A percentile compares a stretch with the other conserved stretches of the same genome.
Evolutionary conservation across 139 green algal species (phyloP).

Genomic region (Nannochloris sp.): DNA sequence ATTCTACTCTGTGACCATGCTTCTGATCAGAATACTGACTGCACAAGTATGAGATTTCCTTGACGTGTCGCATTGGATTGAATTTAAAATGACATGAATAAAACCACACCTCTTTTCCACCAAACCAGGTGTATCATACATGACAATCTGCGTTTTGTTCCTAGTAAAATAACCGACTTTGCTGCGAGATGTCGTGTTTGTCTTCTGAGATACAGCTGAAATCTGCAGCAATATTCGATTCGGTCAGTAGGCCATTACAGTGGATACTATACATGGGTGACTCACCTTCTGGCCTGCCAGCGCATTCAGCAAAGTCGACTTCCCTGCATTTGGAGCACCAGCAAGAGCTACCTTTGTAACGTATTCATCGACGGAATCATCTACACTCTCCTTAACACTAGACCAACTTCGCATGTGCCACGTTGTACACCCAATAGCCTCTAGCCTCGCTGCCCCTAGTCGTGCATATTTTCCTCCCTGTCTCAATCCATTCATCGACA

Average conservation of each 20-base stretch:
- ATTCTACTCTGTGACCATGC: constrained; percentile 38
- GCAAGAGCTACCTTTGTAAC: constrained; percentile 51
- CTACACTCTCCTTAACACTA: too few species aligned
- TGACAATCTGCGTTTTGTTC: constrained; percentile 33
- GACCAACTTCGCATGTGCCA: too few species aligned
- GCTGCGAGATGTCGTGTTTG: constrained; percentile 60
- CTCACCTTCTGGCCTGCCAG: constrained; percentile 49
- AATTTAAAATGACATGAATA: constrained; percentile 4
- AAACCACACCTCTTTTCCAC: constrained; percentile 28
- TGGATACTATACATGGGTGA: not conserved
- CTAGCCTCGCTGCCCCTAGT: too few species aligned
- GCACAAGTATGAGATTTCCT: not conserved
- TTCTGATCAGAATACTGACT: constrained; percentile 3
- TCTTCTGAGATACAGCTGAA: constrained; percentile 70
- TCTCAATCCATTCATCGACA: too few species aligned
- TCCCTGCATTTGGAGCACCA: constrained; percentile 76
- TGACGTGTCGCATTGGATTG: not conserved
- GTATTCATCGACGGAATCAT: too few species aligned
- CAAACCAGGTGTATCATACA: constrained; percentile 66
- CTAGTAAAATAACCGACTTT: constrained; percentile 53
- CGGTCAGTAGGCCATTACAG: too few species aligned
- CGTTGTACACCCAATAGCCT: too few species aligned
- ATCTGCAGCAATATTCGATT: constrained; percentile 12
- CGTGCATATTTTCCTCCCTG: too few species aligned
- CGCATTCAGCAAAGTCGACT: constrained; percentile 74